Conservation (phyloP, 2,329 filamentous ascomycete genomes). For the Nothophaeocryptopus gaeumannii region DNA sequence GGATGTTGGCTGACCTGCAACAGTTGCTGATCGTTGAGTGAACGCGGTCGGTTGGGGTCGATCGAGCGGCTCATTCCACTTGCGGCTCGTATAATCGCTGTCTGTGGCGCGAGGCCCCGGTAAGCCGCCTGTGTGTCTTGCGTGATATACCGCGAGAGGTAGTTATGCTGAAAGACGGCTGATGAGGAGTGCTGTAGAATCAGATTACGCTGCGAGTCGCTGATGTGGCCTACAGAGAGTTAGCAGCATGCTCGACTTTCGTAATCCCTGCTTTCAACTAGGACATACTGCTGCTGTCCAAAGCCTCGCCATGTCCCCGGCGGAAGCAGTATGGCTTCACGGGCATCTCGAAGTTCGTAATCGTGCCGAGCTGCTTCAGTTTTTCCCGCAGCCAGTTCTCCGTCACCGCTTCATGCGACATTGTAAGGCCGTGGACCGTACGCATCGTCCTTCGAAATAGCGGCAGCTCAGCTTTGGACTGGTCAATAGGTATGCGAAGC, state of each 20-base stretch:
- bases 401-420: conserved; percentile 5
- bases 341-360: conserved; percentile 14
- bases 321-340: conserved; percentile 13
- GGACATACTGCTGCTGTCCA: conserved; percentile 18
- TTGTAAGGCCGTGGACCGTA: neutral
- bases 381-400: conserved; percentile 9
- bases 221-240: neutral
- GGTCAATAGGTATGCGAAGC: conserved; percentile 2
- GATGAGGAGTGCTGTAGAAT: conserved; percentile 14
- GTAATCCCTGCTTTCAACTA: no score
- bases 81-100: neutral
- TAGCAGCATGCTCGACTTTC: no score
- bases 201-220: conserved; percentile 13
- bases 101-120: no score
- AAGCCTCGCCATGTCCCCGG: conserved; percentile 12
- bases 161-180: conserved; percentile 17
- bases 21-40: no score
- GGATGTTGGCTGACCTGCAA: neutral
- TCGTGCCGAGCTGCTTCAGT: neutral
- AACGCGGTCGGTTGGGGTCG: neutral
- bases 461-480: conserved; percentile 1
- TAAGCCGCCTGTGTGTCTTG: conserved; percentile 18
- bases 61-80: conserved; percentile 4
- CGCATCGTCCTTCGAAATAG: conserved; percentile 6
- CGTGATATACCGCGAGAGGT: conserved; percentile 14